Percentiles rank a stretch among this genome's conserved stretches.
Conservation (phyloP, 306 rosid genomes). For the Elaeagnus macrophylla region DNA sequence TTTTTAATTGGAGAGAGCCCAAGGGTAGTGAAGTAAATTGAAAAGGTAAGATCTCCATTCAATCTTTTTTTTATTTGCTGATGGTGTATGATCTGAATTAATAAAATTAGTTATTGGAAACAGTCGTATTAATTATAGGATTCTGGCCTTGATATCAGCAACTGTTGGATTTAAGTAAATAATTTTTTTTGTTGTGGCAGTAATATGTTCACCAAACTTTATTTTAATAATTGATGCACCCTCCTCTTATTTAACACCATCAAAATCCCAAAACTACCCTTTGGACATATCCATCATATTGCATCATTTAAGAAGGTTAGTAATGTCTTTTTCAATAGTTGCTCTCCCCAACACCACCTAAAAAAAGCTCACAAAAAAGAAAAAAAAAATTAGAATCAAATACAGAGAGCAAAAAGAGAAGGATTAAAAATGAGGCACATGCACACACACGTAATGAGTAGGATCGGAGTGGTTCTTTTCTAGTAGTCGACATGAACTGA, state of each 20-base stretch:
- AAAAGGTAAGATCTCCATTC: slow-evolving; percentile 4
- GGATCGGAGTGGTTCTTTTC: slow-evolving; percentile 13
- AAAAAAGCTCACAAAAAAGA: not conserved
- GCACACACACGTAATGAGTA: slow-evolving; percentile 15
- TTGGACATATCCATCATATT: too few species aligned
- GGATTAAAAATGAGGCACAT: not conserved
- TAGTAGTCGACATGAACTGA: slow-evolving; percentile 16
- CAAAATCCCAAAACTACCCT: slow-evolving; percentile 7
- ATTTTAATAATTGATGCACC: slow-evolving; percentile 9
- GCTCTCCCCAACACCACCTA: slow-evolving; percentile 15
- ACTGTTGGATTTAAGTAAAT: slow-evolving; percentile 2
- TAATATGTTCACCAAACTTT: slow-evolving; percentile 1
- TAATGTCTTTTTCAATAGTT: not conserved
- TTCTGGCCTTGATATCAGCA: slow-evolving; percentile 16
- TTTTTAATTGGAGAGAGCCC: too few species aligned
- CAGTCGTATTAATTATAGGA: slow-evolving; percentile 10
- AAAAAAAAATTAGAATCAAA: not conserved
- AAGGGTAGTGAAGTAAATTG: not conserved
- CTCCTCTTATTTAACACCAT: slow-evolving; percentile 6
- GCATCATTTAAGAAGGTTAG: not conserved
- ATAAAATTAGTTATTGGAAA: not conserved
- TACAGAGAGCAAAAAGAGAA: not conserved
- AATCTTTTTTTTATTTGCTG: not conserved
- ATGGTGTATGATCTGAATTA: not conserved
- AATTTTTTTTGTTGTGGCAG: slow-evolving; percentile 4